Evolutionary conservation across 2,329 filamentous ascomycete species (phyloP).

Genomic region (Fusarium xylarioides): DNA sequence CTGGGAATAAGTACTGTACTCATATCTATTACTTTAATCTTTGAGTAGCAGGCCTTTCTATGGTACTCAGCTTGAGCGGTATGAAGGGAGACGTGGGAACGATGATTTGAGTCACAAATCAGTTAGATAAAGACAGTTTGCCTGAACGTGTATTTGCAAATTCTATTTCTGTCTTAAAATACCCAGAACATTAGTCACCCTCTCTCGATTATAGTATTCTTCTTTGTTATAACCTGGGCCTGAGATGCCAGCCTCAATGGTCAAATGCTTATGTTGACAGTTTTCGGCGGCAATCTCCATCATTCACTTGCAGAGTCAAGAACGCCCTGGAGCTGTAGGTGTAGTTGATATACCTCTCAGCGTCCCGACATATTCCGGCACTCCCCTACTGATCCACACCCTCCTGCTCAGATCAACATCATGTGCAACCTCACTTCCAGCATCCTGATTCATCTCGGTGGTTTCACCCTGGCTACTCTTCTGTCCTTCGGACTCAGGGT

Average conservation of each 20-base stretch:
- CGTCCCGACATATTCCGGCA: accelerated
- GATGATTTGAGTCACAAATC: accelerated
- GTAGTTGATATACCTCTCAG: neutral
- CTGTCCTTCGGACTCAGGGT: accelerated
- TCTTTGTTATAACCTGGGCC: neutral
- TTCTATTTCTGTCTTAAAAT: neutral
- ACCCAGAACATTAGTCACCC: accelerated
- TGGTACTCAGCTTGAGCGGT: no score
- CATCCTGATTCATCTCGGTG: accelerated
- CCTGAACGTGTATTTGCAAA: no score
- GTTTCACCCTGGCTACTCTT: accelerated
- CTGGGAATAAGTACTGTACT: neutral
- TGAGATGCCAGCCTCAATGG: neutral
- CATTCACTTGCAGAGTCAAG: neutral
- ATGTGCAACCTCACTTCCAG: neutral
- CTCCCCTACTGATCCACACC: neutral
- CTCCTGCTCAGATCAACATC: no score
- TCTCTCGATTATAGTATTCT: neutral
- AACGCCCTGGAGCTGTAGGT: neutral
- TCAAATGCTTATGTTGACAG: no score
- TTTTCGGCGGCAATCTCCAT: neutral
- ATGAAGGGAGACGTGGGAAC: accelerated
- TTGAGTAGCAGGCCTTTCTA: accelerated
- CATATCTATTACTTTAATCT: neutral
- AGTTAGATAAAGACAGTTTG: accelerated